These are phyloP conservation scores for Moringa oleifera DNA, from an alignment of 345 rosid genomes.

Conservation along the genomic window DNA sequence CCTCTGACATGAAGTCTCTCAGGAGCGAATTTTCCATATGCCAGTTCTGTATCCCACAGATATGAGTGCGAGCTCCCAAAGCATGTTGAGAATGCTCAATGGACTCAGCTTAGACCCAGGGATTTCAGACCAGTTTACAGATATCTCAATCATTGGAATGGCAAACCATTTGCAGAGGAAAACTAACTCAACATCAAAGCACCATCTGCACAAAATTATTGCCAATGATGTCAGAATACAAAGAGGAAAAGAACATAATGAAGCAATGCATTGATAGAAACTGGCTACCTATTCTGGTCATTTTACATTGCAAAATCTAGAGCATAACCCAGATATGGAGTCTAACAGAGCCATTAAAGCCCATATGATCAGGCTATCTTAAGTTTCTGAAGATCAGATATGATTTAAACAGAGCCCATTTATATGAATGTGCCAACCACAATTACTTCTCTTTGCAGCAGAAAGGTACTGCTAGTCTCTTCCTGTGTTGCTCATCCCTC, in stretches of 20 bases:
- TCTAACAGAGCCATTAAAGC: no score
- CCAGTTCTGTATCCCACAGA: slow-evolving; percentile 80
- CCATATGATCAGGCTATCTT: background rate
- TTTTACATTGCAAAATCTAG: no score
- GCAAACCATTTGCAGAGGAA: slow-evolving; percentile 77
- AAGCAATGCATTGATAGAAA: background rate
- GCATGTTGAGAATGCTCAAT: slow-evolving; percentile 92
- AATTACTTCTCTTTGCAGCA: no score
- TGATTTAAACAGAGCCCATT: no score
- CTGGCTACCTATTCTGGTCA: background rate
- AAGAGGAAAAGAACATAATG: background rate
- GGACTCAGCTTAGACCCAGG: slow-evolving; percentile 95
- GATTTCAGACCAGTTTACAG: slow-evolving; percentile 92
- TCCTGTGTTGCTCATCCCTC: background rate
- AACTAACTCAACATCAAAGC: slow-evolving; percentile 94
- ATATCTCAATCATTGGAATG: slow-evolving; percentile 74
- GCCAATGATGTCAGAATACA: background rate
- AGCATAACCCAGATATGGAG: no score
- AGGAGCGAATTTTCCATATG: slow-evolving; percentile 53
- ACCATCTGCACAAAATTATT: slow-evolving; percentile 61
- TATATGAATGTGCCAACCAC: no score
- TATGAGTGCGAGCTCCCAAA: slow-evolving; percentile 95
- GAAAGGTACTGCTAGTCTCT: background rate
- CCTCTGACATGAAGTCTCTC: slow-evolving; percentile 12
- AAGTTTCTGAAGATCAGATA: no score